Conservation (phyloP, 768 basidiomycete species). For the Coprinopsis strossmayeri region DNA sequence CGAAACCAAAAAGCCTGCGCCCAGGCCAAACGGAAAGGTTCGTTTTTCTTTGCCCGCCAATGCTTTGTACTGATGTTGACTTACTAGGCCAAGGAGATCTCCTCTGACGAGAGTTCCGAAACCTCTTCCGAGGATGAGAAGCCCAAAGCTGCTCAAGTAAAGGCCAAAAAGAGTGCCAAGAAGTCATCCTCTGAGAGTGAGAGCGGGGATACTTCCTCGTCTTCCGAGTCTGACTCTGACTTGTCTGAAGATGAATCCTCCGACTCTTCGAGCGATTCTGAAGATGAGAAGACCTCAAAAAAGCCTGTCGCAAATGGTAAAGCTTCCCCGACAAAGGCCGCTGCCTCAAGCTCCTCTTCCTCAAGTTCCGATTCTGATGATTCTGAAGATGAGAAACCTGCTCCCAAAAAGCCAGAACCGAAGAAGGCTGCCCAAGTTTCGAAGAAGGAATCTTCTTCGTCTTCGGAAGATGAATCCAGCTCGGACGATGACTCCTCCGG, state of each 20-base stretch:
- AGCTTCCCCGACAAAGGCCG: constrained; percentile 14
- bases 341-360: constrained; percentile 10
- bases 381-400: constrained; percentile 17
- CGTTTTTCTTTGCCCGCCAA: constrained; percentile 2
- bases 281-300: constrained; percentile 6
- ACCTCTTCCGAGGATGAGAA: constrained; percentile 47
- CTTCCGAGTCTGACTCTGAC: background rate
- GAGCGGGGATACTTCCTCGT: background rate
- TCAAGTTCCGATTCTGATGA: constrained; percentile 19
- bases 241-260: background rate
- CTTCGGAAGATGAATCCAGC: constrained; percentile 10
- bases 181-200: constrained; percentile 24
- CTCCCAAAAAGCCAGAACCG: constrained; percentile 14
- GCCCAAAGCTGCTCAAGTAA: constrained; percentile 48
- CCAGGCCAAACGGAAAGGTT: constrained; percentile 9
- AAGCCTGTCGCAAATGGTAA: background rate
- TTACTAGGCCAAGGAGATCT: constrained; percentile 21
- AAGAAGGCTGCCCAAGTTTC: constrained; percentile 17
- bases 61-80: constrained; percentile 12
- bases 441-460: constrained; percentile 18
- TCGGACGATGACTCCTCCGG: constrained; percentile 4
- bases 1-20: constrained; percentile 19
- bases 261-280: constrained; percentile 14
- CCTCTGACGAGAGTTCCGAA: constrained; percentile 40
- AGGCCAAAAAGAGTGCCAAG: constrained; percentile 33